Evolutionary conservation across 2,329 filamentous ascomycete species (phyloP), one percentile per base, ranked within the genome.

Genomic region (Pseudonectria buxi): DNA sequence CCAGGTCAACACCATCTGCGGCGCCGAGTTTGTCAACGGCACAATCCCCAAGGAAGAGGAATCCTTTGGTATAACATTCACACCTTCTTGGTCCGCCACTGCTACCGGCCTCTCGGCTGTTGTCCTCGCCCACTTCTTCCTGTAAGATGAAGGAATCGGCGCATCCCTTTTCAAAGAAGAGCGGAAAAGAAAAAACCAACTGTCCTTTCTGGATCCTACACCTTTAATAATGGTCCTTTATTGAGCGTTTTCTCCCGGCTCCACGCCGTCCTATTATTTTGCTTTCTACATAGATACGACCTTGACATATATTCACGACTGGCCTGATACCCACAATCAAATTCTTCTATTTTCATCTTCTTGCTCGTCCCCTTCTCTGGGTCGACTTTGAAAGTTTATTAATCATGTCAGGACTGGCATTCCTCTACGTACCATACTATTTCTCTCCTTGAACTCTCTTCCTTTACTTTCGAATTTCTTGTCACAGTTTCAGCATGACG

Each of bases 1-100:
- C 43, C 75, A 83, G 50, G 72, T 96, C 33, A 83, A 95, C 53
- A 67, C 76, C 10, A 68, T 71, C 3, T 83, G 78, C 49, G 78
- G 78, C 0, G 58, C 67, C 0, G 57, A 56, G 11, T 83, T 78
- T 45, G 73, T 75, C 41, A 80, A 79, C 44, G 60, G 64, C 27
- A 72, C 68, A n/a, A 54, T 80, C 3, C 67, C 73, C 0, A 59
- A 52, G 24, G 53, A 51, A 4, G 51, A 49, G 30, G 30, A 39
- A 24, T 53, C 37, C n/a, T 38, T 42, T 9, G 42, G 35, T 10
- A 26, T 39, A 6, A 7, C 29, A 7, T 42, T 31, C 24, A 26
- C 32, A 4, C 51, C 54, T 3, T 50, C 49, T 5, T 49, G 49
- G 38, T 25, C 30, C 10, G 40, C 33, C 25, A 24, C 47, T 3